Conservation (phyloP, 2,329 filamentous ascomycete species). For the Talaromyces sp. region DNA sequence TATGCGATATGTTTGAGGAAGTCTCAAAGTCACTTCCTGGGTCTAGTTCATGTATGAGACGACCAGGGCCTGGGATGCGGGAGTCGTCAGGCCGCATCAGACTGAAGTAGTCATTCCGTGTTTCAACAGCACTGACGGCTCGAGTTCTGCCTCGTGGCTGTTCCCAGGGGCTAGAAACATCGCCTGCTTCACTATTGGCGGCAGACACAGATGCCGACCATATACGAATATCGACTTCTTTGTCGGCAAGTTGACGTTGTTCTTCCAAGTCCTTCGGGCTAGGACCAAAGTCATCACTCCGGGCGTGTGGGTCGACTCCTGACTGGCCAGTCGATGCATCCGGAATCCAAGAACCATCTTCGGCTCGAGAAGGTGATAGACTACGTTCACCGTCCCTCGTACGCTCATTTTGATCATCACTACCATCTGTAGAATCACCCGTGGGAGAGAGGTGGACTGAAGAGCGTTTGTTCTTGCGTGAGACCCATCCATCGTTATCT, state of each 20-base stretch:
- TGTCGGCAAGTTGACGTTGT: constrained; percentile 47
- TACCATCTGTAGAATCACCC: constrained; percentile 24
- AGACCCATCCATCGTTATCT: constrained; percentile 22
- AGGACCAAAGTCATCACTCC: constrained; percentile 43
- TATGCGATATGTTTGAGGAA: constrained; percentile 24
- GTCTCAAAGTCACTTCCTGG: constrained; percentile 32
- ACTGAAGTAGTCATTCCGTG: constrained; percentile 35
- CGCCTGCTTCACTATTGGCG: constrained; percentile 41
- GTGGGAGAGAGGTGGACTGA: constrained; percentile 37
- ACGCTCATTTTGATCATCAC: constrained; percentile 26
- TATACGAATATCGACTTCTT: constrained; percentile 51
- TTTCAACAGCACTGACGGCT: constrained; percentile 45
- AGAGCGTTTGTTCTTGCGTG: constrained; percentile 31
- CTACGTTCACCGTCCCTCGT: constrained; percentile 22
- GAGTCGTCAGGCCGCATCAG: constrained; percentile 33
- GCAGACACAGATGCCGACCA: constrained; percentile 53
- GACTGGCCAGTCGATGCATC: constrained; percentile 38
- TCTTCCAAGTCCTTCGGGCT: constrained; percentile 51
- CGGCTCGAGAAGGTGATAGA: constrained; percentile 30
- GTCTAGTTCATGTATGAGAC: constrained; percentile 45
- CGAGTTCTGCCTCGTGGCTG: constrained; percentile 29
- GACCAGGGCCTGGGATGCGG: constrained; percentile 50
- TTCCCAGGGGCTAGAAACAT: constrained; percentile 24
- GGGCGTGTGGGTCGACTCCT: constrained; percentile 47
- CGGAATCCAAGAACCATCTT: constrained; percentile 47